Percentiles rank a stretch among this genome's conserved stretches.
Conservation (phyloP, 2,329 filamentous ascomycete genomes). For the Dactylellina parvicollis region DNA sequence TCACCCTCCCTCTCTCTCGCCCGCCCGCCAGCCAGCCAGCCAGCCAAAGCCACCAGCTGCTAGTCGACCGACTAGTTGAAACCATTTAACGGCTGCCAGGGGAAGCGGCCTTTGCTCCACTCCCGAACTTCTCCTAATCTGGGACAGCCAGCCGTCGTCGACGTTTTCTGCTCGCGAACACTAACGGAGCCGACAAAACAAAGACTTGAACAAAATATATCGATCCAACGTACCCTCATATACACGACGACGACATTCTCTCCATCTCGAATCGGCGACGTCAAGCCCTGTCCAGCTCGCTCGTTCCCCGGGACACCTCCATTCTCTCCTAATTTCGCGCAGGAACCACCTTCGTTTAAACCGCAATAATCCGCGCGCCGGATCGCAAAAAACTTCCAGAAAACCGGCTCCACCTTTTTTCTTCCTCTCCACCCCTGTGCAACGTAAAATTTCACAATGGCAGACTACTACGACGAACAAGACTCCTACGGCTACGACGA, state of each 20-base stretch:
- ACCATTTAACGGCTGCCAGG: conserved; percentile 15
- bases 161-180: not conserved
- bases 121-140: conserved; percentile 13
- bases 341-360: conserved; percentile 20
- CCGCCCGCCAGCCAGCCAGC: conserved; percentile 10
- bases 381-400: not conserved
- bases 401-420: not conserved
- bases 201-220: not conserved
- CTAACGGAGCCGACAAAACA: not conserved
- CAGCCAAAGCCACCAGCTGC: not conserved
- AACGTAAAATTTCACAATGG: conserved; percentile 20
- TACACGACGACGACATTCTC: conserved; percentile 4
- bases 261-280: conserved; percentile 20
- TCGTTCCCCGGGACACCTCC: conserved; percentile 20
- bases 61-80: not conserved
- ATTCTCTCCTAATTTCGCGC: conserved; percentile 41
- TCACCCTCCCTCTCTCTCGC: conserved; percentile 20
- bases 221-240: not conserved
- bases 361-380: conserved; percentile 7
- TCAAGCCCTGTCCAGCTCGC: conserved; percentile 6
- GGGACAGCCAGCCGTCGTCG: not conserved
- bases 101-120: conserved; percentile 4
- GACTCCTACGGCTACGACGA: conserved; percentile 49
- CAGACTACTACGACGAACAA: conserved; percentile 51
- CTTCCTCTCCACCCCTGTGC: not conserved